A percentile compares a stretch with the other conserved stretches of the same genome.
Evolutionary conservation across 805 yeast species (phyloP).

Genomic region (Yamadazyma insecticola): DNA sequence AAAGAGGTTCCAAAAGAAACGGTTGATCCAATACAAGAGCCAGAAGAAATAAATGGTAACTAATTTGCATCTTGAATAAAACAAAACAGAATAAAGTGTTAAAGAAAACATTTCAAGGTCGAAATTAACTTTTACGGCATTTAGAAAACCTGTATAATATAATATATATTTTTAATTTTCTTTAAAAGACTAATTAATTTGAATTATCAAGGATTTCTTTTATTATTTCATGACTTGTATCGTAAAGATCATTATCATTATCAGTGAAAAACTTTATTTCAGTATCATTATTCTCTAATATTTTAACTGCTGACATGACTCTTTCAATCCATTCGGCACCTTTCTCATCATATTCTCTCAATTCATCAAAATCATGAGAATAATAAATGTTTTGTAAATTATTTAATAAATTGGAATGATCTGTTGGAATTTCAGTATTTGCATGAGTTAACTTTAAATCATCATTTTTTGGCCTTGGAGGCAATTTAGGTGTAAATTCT

Average conservation of each 20-base stretch:
- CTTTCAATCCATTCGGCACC: constrained; percentile 38
- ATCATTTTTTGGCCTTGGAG: constrained; percentile 7
- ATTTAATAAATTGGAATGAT: constrained; percentile 8
- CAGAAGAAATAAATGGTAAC: no score
- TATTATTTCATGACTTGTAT: constrained; percentile 12
- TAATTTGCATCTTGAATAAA: no score
- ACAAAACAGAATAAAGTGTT: no score
- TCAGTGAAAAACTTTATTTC: constrained; percentile 29
- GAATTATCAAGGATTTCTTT: constrained; percentile 8
- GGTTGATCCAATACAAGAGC: no score
- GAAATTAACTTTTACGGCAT: no score
- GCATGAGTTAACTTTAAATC: no score
- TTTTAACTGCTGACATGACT: constrained; percentile 23
- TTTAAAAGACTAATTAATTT: constrained; percentile 1
- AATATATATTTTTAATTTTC: no score
- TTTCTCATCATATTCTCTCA: constrained; percentile 25
- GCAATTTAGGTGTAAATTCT: constrained; percentile 6
- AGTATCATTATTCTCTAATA: constrained; percentile 23
- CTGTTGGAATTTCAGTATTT: constrained; percentile 10
- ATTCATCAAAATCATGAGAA: constrained; percentile 17
- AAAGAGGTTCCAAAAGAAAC: no score
- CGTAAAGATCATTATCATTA: constrained; percentile 30
- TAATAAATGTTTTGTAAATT: constrained; percentile 12
- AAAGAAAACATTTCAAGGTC: no score
- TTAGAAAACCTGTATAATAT: no score